Evolutionary conservation across 2,329 filamentous ascomycete species (phyloP).

Genomic region (Blastomyces emzantsi): DNA sequence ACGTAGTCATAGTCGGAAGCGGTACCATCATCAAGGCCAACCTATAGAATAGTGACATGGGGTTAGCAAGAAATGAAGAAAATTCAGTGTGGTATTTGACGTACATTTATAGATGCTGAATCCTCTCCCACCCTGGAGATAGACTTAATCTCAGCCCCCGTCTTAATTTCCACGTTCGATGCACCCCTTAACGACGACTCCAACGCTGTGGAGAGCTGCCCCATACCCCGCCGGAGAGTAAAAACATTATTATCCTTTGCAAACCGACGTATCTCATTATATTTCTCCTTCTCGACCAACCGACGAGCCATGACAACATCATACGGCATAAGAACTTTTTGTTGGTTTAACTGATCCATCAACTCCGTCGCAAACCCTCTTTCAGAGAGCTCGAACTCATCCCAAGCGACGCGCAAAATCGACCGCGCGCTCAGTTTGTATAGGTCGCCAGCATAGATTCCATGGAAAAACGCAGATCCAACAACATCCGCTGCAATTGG

Average conservation of each 20-base stretch:
- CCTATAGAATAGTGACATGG: not conserved
- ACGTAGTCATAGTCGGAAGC: constrained; percentile 20
- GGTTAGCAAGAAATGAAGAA: not conserved
- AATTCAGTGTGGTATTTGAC: not conserved
- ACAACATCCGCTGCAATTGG: constrained; percentile 44
- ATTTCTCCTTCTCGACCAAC: constrained; percentile 14
- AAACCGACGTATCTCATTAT: constrained; percentile 14
- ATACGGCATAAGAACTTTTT: not conserved
- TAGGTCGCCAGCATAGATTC: constrained; percentile 80
- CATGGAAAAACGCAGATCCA: constrained; percentile 66
- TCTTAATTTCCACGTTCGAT: constrained; percentile 53
- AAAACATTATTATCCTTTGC: constrained; percentile 30
- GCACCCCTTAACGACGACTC: constrained; percentile 42
- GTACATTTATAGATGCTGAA: constrained; percentile 13
- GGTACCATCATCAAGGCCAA: constrained; percentile 4
- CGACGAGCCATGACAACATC: constrained; percentile 9
- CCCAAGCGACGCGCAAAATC: constrained; percentile 38
- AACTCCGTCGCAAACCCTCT: constrained; percentile 14
- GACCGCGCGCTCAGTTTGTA: constrained; percentile 56
- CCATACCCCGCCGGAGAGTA: constrained; percentile 49
- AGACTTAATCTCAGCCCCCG: constrained; percentile 40
- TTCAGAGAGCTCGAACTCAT: constrained; percentile 14
- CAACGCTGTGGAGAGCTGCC: constrained; percentile 50
- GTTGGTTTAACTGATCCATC: constrained; percentile 25
- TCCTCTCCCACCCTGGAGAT: constrained; percentile 28